These are phyloP conservation scores for Sphagnurus paluster DNA, from an alignment of 1,284 basidiomycete genomes.

Conservation along the genomic window DNA sequence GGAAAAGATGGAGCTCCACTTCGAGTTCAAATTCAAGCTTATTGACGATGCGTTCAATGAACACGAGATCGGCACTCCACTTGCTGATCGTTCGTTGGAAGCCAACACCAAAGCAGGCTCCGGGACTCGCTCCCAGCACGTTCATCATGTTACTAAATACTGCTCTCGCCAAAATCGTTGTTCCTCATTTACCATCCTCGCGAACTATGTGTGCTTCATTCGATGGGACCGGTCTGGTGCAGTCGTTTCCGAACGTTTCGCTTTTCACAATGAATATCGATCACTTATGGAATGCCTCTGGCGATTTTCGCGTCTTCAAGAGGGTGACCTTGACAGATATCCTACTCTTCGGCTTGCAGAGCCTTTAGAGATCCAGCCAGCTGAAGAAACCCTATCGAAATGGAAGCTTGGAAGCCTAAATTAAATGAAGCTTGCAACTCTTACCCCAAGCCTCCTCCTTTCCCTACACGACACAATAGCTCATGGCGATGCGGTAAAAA, in stretches of 20 bases:
- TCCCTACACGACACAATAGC: conserved; percentile 1
- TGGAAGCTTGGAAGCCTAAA: conserved; percentile 15
- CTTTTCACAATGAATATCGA: conserved; percentile 11
- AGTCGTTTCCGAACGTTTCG: conserved; percentile 15
- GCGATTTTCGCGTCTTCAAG: conserved; percentile 15
- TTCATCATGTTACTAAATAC: conserved; percentile 13
- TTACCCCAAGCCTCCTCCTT: too few relatives aligned
- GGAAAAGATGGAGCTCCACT: conserved; percentile 11
- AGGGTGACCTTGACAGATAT: conserved; percentile 15
- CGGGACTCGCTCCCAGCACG: conserved; percentile 13
- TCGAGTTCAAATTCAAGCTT: conserved; percentile 11
- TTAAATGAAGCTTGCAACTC: too few relatives aligned
- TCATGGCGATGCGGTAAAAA: conserved; percentile 4
- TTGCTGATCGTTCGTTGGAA: conserved; percentile 5
- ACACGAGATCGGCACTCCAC: not conserved
- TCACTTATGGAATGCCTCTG: conserved; percentile 20
- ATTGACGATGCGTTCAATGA: conserved; percentile 11
- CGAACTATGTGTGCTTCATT: conserved; percentile 14
- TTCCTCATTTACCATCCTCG: conserved; percentile 12
- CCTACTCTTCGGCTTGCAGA: conserved; percentile 15
- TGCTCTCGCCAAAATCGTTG: conserved; percentile 15
- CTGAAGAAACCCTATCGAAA: conserved; percentile 6
- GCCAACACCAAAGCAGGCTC: not conserved
- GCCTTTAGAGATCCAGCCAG: conserved; percentile 3
- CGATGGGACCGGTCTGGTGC: conserved; percentile 19